A percentile compares a stretch with the other conserved stretches of the same genome.
phyloP scores from a whole-genome alignment of 2,329 filamentous ascomycete genomes.

The Ophiosphaerella korrae region DNA sequence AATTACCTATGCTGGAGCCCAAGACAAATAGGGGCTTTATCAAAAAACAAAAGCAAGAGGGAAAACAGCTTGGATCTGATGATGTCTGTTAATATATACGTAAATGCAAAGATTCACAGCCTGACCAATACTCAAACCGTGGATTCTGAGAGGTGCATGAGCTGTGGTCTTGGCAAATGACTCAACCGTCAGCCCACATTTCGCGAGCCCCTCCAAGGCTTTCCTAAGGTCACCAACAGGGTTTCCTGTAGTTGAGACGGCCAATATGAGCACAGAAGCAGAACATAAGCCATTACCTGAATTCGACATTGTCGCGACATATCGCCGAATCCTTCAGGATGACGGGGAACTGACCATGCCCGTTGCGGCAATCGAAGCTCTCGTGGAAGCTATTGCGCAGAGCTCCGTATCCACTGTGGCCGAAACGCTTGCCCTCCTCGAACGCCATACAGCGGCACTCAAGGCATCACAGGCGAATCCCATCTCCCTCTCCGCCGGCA shows the following conservation, averaged over 20 bases:
- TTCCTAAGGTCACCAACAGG: conserved; percentile 7
- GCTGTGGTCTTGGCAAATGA: conserved; percentile 18
- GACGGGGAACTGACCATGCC: conserved; percentile 93
- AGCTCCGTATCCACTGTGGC: conserved; percentile 84
- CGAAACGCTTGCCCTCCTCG: conserved; percentile 88
- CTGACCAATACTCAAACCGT: no score
- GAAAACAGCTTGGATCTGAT: no score
- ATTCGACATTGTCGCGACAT: conserved; percentile 67
- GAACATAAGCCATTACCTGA: conserved; percentile 23
- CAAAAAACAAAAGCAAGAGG: no score
- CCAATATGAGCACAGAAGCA: conserved; percentile 32
- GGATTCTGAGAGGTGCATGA: conserved; percentile 2
- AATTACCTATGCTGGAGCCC: no score
- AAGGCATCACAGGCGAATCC: conserved; percentile 83
- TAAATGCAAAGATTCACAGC: no score
- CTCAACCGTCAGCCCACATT: conserved; percentile 11
- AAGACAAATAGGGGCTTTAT: no score
- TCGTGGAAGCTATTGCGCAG: conserved; percentile 83
- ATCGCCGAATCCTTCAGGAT: conserved; percentile 65
- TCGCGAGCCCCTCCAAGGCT: conserved; percentile 26
- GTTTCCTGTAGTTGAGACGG: conserved; percentile 1
- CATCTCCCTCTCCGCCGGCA: conserved; percentile 89
- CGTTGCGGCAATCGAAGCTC: conserved; percentile 88
- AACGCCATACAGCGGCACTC: conserved; percentile 75
- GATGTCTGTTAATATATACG: no score